Evolutionary conservation across 1,284 basidiomycete species (phyloP), one percentile per base, ranked within the genome.

Genomic region (Apiotrichum veenhuisii): DNA sequence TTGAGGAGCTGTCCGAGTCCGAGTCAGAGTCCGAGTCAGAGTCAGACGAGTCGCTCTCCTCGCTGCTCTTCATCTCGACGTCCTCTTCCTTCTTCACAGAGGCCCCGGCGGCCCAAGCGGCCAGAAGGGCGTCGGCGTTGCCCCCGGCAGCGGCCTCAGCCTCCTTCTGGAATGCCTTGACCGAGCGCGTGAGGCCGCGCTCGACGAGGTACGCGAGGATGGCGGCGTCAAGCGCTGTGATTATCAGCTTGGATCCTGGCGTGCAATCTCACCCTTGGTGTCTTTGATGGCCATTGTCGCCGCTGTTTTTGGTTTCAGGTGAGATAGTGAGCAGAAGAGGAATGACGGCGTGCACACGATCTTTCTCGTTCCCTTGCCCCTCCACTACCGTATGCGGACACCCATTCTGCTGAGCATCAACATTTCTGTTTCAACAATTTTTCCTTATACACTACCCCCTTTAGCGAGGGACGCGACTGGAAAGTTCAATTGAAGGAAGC

Each of bases 81-180:
- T 67, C 66, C 55, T 27, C 37, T 40, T 58, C 26, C 34, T 30
- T 25, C 36, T 49, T 40, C 3, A 20, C 34, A 14, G 43, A 22
- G 30, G 48, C 25, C 30, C n/a, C 25, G 48, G 49, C 37, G 18
- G 52, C 56, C 72, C 72, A 76, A 2, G 63, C 71, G 34, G 64
- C 57, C 49, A 68, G 62, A 15, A 75, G 59, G 17, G 58, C 59
- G 25, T 54, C 60, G 14, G 50, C 59, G 14, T 63, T 61, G 18
- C 55, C 47, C 2, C 50, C 63, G 17, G 53, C 30, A 50, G 66
- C 68, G n/a, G 64, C 62, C 22, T 53, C 61, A 0, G 68, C 68
- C 55, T 78, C 76, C 64, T 77, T 77, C 58, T 71, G 68, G 49
- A 78, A 71, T 10, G 76, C 71, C 61, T 74, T 72, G 54, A 68